Base-by-base conservation (phyloP, 1,284 basidiomycete genomes). In the Athelia sp. region DNA sequence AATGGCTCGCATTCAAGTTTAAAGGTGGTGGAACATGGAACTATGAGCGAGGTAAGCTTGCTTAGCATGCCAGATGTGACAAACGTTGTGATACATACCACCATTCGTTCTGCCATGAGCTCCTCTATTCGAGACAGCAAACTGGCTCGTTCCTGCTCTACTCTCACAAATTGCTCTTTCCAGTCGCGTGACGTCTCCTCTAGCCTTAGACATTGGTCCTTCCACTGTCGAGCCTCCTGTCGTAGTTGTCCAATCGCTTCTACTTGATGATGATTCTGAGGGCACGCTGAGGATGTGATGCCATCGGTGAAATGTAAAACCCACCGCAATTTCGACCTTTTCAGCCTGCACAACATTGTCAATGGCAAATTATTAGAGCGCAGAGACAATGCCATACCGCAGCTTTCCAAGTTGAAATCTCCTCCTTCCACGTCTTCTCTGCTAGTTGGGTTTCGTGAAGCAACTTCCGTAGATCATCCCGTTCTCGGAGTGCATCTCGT, bases 401-500 rank as follows among this genome's bases (percentile, higher is more conserved):
- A 48, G 78, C 72, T 58, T 80, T 80, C 62, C 69, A 75, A 32
- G 62, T 65, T 29, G 71, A 64, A 22, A 72, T 64, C 40, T 83
- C 76, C 43, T 74, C 67, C 51, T 76, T 77, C 68, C 73, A 73
- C 2, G 68, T 67, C 49, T 76, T 76, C 4, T 67, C 63, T 47
- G 82, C 75, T 31, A 78, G 59, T 47, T 72, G 71, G 22, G 63
- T 57, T 13, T 65, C 62, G 52, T 77, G 73, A 6, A 81, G 62
- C 2, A 71, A 62, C 43, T 74, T 72, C 14, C 80, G 43, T 0
- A 78, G 76, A 35, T 76, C 75, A 52, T 86, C 81, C 32, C 81
- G 74, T 58, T 82, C 79, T 21, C 63, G 62, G 47, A 72, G 68
- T 6, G 76, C 72, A 35, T 76, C 72, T 42, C 69, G 71, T 15